Base-by-base conservation (phyloP, 2,329 filamentous ascomycete genomes). In the Boeremia exigua region DNA sequence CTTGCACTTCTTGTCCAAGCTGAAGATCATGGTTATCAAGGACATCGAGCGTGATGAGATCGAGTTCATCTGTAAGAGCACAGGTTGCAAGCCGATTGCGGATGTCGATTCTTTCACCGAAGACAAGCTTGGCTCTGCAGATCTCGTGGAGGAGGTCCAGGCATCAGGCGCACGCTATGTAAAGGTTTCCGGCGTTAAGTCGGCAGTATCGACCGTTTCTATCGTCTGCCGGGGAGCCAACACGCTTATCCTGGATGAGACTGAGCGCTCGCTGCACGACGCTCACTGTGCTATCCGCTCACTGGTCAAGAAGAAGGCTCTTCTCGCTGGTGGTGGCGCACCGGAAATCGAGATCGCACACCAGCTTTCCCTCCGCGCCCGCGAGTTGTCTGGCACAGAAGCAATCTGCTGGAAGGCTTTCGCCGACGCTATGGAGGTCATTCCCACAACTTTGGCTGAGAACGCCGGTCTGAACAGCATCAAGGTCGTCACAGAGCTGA, bases 371-470 rank as follows among this genome's bases (percentile, higher is more conserved):
- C 89, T 91, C 78, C 89, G 91, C 72, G 87, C 94, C 8, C 90
- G 93, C 65, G 87, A 88, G 68, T 83, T 97, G 58, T 88, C 88
- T 0, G 96, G 96, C 58, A 97, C 95, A 5, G 95, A 99, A 77
- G 88, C 92, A 34, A 97, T 98, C 73, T 99, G 95, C 86, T 99
- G 92, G 91, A 98, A 97, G 81, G 94, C 94, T 0, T 99, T 99
- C 73, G 95, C 96, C 1, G 94, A 99, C 62, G 95, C 95, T 7
- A 89, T 99, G 81, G 95, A 99, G 80, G 91, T 99, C 37, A 91
- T 99, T 50, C 95, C 96, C 12, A 97, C 94, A 30, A 99, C 95
- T 1, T 83, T 99, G 66, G 96, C 95, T 0, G 95, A 99, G 81
- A 99, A 99, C 69, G 95, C 95, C 0, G 95, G 95, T 45, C 83